These are phyloP conservation scores for Cercospora sesami DNA, from an alignment of 2,329 filamentous ascomycete genomes.

Conservation along the genomic window DNA sequence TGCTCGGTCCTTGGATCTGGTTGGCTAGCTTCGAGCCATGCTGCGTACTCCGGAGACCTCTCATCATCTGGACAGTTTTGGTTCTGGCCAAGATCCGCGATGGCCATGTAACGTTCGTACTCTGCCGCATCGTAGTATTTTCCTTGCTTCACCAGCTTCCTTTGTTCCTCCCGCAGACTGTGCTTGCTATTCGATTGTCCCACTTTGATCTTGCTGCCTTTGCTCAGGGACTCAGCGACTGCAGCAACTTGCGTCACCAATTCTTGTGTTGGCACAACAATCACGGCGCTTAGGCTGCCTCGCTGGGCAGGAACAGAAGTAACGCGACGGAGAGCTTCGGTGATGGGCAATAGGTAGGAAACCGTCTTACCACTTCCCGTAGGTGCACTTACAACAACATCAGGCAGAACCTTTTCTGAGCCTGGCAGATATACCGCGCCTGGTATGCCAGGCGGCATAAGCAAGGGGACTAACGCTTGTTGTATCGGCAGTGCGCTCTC, in stretches of 20 bases:
- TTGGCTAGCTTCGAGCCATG: constrained; percentile 25
- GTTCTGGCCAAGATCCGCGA: constrained; percentile 39
- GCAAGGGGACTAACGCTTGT: constrained; percentile 73
- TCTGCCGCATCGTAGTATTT: constrained; percentile 63
- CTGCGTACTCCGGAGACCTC: constrained; percentile 40
- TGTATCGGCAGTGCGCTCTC: constrained; percentile 75
- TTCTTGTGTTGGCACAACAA: constrained; percentile 81
- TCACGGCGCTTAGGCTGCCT: constrained; percentile 71
- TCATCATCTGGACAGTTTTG: constrained; percentile 35
- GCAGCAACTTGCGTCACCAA: constrained; percentile 73
- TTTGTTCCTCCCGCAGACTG: constrained; percentile 66
- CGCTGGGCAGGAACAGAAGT: constrained; percentile 47
- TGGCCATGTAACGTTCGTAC: constrained; percentile 52
- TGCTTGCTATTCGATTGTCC: constrained; percentile 82
- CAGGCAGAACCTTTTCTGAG: constrained; percentile 48
- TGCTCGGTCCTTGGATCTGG: constrained; percentile 29
- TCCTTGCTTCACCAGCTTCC: constrained; percentile 59
- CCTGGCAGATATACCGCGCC: constrained; percentile 32
- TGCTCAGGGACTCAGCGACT: constrained; percentile 73
- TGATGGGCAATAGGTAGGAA: constrained; percentile 83
- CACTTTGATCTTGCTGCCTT: constrained; percentile 71
- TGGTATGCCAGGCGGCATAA: constrained; percentile 60
- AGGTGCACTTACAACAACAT: constrained; percentile 86
- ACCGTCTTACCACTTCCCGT: constrained; percentile 96
- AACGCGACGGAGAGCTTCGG: constrained; percentile 67